A percentile compares a stretch with the other conserved stretches of the same genome.
phyloP scores from a whole-genome alignment of 1,139 yeast genomes.

The Yamadazyma pseudoaaseri region DNA sequence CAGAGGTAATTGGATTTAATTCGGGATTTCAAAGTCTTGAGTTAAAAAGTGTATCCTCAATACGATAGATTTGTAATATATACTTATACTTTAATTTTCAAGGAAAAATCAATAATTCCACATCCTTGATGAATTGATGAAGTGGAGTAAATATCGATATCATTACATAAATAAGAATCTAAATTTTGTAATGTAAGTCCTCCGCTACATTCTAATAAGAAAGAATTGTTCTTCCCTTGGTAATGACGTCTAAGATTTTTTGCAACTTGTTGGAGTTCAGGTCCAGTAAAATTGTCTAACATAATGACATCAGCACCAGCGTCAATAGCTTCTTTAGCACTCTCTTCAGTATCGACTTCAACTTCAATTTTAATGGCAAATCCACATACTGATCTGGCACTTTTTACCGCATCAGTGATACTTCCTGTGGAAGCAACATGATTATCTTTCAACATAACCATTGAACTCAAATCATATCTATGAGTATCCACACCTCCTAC shows the following conservation, averaged over 20 bases:
- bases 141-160: conserved; percentile 87
- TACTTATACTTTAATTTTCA: conserved; percentile 56
- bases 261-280: conserved; percentile 67
- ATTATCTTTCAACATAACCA: conserved; percentile 96
- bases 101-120: conserved; percentile 75
- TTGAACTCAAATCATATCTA: conserved; percentile 84
- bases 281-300: conserved; percentile 85
- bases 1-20: conserved; percentile 43
- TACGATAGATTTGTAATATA: conserved; percentile 22
- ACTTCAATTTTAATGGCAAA: conserved; percentile 90
- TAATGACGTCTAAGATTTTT: conserved; percentile 57
- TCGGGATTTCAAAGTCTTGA: conserved; percentile 43
- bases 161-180: conserved; percentile 64
- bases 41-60: conserved; percentile 39
- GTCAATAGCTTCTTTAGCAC: conserved; percentile 86
- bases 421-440: conserved; percentile 93
- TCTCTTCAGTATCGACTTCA: conserved; percentile 79
- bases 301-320: conserved; percentile 97
- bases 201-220: conserved; percentile 87
- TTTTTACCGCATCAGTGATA: conserved; percentile 75
- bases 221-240: conserved; percentile 47
- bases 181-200: conserved; percentile 78
- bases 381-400: conserved; percentile 82
- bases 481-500: conserved; percentile 96
- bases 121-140: conserved; percentile 93